Conservation (phyloP, 2,329 filamentous ascomycete species). For the Atkinsonella hypoxylon region DNA sequence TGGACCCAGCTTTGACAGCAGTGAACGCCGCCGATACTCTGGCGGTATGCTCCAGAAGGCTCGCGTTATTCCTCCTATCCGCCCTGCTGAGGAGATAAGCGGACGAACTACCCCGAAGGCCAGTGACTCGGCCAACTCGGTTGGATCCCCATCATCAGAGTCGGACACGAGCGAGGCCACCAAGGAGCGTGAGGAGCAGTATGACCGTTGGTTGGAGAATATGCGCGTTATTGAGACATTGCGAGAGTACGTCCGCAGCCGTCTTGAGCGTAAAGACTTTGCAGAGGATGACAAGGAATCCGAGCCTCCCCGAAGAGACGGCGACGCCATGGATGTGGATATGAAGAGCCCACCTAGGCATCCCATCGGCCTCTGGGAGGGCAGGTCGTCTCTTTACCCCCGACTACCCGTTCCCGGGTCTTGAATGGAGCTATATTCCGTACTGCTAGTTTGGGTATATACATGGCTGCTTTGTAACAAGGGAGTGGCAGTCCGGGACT, state of each 20-base stretch:
- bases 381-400: slow-evolving; percentile 27
- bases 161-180: slow-evolving; percentile 40
- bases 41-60: slow-evolving; percentile 55
- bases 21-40: slow-evolving; percentile 52
- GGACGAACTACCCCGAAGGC: slow-evolving; percentile 32
- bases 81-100: slow-evolving; percentile 23
- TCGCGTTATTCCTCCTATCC: slow-evolving; percentile 30
- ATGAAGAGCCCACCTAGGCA: slow-evolving; percentile 18
- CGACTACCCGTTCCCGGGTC: slow-evolving; percentile 24
- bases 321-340: slow-evolving; percentile 26
- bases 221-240: slow-evolving; percentile 53
- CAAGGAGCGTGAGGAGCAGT: slow-evolving; percentile 47
- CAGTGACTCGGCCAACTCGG: slow-evolving; percentile 29
- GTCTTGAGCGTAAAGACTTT: slow-evolving; percentile 46
- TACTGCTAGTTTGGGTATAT: not conserved
- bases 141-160: slow-evolving; percentile 42
- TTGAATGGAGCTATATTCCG: not conserved
- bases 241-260: slow-evolving; percentile 43
- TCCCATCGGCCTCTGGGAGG: slow-evolving; percentile 14
- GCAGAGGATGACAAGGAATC: slow-evolving; percentile 19
- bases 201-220: slow-evolving; percentile 55
- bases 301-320: slow-evolving; percentile 10
- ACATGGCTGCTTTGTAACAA: not conserved
- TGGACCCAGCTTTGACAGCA: slow-evolving; percentile 52
- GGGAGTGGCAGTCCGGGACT: not conserved